Percentiles rank a stretch among this genome's conserved stretches.
These are phyloP conservation scores for Cairneyella variabilis DNA, from an alignment of 495 filamentous ascomycete species.

Conservation along the genomic window DNA sequence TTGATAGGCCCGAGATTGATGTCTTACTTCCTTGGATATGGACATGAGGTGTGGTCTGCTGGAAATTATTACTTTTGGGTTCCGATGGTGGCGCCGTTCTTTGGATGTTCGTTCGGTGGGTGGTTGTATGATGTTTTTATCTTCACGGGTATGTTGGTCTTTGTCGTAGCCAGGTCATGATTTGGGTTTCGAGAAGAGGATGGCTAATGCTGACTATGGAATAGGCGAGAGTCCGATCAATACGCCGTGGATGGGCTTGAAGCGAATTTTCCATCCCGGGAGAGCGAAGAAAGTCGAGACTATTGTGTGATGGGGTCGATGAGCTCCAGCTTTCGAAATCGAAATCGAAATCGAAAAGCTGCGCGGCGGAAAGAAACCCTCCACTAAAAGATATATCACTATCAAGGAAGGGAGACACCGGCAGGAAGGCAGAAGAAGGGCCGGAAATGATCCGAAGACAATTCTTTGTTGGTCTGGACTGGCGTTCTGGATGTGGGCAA, in stretches of 20 bases:
- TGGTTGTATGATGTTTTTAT: slow-evolving; percentile 51
- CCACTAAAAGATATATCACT: no score
- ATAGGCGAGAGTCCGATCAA: slow-evolving; percentile 21
- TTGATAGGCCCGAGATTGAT: slow-evolving; percentile 54
- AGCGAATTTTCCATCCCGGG: slow-evolving; percentile 3
- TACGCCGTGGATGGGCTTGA: slow-evolving; percentile 22
- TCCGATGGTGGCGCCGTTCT: slow-evolving; percentile 39
- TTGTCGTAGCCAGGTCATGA: background rate
- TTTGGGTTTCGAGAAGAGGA: background rate
- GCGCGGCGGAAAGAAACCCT: no score
- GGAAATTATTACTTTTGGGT: slow-evolving; percentile 43
- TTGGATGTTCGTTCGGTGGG: slow-evolving; percentile 42
- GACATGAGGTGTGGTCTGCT: slow-evolving; percentile 57
- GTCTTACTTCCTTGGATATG: slow-evolving; percentile 60
- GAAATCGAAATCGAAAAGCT: no score
- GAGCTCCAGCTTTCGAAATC: no score
- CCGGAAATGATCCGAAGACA: no score
- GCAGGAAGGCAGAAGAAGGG: no score
- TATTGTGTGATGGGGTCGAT: no score
- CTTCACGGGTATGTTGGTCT: slow-evolving; percentile 37
- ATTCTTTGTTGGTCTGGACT: no score
- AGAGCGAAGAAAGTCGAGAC: background rate
- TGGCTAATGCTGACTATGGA: background rate
- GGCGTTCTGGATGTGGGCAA: no score
- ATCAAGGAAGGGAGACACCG: no score